Conservation (phyloP, 73 alveolate species). For the Tetrahymena borealis region DNA sequence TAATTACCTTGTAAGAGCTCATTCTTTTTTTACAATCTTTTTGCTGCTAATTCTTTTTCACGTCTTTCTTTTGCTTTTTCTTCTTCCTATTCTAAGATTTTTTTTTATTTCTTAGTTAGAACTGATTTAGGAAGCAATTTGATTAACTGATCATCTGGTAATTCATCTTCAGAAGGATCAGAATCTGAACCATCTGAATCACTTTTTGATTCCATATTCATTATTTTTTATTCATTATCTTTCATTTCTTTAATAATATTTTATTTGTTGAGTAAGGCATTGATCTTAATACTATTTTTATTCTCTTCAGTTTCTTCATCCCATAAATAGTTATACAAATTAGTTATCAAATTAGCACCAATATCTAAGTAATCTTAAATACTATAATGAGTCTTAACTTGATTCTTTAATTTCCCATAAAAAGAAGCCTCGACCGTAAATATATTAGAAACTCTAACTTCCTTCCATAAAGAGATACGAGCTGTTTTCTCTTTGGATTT, state of each 20-base stretch:
- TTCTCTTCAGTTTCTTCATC: constrained; percentile 15
- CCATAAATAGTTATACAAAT: constrained; percentile 17
- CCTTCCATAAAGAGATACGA: constrained; percentile 64
- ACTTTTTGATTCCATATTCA: constrained; percentile 21
- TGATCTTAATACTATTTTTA: constrained; percentile 4
- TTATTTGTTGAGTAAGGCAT: not conserved
- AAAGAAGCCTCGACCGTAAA: constrained; percentile 35
- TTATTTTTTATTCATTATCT: constrained; percentile 6
- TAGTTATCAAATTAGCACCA: constrained; percentile 10
- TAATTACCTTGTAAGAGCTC: not conserved
- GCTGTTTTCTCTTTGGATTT: constrained; percentile 65
- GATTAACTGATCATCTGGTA: constrained; percentile 37
- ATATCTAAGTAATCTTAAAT: constrained; percentile 25
- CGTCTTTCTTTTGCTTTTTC: not conserved
- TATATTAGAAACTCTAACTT: constrained; percentile 25
- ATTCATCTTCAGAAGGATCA: constrained; percentile 20
- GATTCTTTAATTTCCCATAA: not conserved
- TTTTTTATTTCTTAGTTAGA: not conserved
- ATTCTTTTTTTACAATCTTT: not conserved
- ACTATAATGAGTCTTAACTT: constrained; percentile 8
- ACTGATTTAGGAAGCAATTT: not conserved
- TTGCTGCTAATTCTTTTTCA: not conserved
- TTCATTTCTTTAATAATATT: not conserved
- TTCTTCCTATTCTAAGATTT: not conserved
- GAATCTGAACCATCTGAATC: constrained; percentile 41